These are phyloP conservation scores for Saccharomycopsis crataegensis DNA, from an alignment of 1,139 yeast species.

Conservation along the genomic window DNA sequence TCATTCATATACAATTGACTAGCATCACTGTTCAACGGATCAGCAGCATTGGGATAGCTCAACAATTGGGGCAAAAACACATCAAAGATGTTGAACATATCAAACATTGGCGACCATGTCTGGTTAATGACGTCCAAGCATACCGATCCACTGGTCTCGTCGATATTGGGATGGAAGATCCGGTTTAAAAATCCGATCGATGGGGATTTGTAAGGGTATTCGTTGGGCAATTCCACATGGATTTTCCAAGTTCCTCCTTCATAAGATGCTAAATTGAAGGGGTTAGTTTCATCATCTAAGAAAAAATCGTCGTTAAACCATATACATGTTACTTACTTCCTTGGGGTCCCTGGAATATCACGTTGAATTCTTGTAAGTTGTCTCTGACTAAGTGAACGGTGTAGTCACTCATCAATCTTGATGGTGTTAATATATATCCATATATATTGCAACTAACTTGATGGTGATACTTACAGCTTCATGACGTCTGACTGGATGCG, in stretches of 20 bases:
- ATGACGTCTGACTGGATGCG: slow-evolving; percentile 95
- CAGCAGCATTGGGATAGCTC: slow-evolving; percentile 89
- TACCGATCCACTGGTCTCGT: slow-evolving; percentile 84
- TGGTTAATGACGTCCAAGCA: slow-evolving; percentile 96
- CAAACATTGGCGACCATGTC: slow-evolving; percentile 98
- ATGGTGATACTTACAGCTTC: slow-evolving; percentile 68
- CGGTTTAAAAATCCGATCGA: slow-evolving; percentile 90
- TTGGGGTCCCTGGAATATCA: slow-evolving; percentile 78
- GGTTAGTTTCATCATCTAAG: not conserved
- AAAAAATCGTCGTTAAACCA: not conserved
- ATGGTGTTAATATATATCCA: not conserved
- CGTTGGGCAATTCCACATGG: slow-evolving; percentile 91
- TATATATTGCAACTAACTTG: not conserved
- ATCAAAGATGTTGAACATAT: slow-evolving; percentile 82
- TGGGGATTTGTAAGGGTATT: slow-evolving; percentile 92
- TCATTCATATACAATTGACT: slow-evolving; percentile 74
- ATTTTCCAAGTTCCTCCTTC: slow-evolving; percentile 88
- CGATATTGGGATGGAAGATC: slow-evolving; percentile 91
- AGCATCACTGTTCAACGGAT: slow-evolving; percentile 90
- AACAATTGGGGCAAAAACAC: slow-evolving; percentile 88
- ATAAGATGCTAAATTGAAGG: slow-evolving; percentile 48
- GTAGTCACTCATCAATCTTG: slow-evolving; percentile 80
- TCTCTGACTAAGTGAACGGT: slow-evolving; percentile 82
- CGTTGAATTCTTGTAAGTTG: slow-evolving; percentile 85
- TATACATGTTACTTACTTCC: slow-evolving; percentile 41